A percentile compares a stretch with the other conserved stretches of the same genome.
phyloP scores from a whole-genome alignment of 805 yeast genomes.

The Candida gorgasii region DNA sequence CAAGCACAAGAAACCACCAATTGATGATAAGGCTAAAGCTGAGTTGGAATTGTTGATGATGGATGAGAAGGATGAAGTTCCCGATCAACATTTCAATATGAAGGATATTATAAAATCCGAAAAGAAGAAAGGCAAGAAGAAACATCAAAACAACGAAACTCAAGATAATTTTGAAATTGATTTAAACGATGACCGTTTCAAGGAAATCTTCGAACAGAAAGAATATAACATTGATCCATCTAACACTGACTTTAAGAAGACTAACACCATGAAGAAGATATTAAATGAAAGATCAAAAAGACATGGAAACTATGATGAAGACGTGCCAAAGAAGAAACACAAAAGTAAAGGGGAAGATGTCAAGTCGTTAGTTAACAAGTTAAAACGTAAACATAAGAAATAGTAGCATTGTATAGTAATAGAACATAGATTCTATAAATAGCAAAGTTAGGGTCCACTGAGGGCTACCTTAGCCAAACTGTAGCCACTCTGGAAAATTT shows the following conservation, averaged over 20 bases:
- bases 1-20: slow-evolving; percentile 29
- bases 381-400: slow-evolving; percentile 43
- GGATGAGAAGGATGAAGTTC: slow-evolving; percentile 50
- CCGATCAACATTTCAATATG: slow-evolving; percentile 70
- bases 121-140: slow-evolving; percentile 50
- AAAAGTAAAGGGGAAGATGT: slow-evolving; percentile 11
- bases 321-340: slow-evolving; percentile 5
- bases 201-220: slow-evolving; percentile 83
- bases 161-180: slow-evolving; percentile 63
- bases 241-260: slow-evolving; percentile 84
- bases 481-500: neutral
- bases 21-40: slow-evolving; percentile 43
- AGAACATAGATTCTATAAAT: neutral
- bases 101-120: slow-evolving; percentile 76
- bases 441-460: no score
- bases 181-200: slow-evolving; percentile 81
- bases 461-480: neutral
- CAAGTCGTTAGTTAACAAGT: slow-evolving; percentile 47
- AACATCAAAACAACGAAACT: slow-evolving; percentile 53
- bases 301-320: slow-evolving; percentile 8
- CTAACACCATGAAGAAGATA: slow-evolving; percentile 82
- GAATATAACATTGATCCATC: slow-evolving; percentile 95
- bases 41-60: slow-evolving; percentile 74
- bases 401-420: neutral
- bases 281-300: slow-evolving; percentile 68